A percentile compares a stretch with the other conserved stretches of the same genome.
Evolutionary conservation across 176 grass and related monocot species (phyloP).

Genomic region (Aegilops speltoides): DNA sequence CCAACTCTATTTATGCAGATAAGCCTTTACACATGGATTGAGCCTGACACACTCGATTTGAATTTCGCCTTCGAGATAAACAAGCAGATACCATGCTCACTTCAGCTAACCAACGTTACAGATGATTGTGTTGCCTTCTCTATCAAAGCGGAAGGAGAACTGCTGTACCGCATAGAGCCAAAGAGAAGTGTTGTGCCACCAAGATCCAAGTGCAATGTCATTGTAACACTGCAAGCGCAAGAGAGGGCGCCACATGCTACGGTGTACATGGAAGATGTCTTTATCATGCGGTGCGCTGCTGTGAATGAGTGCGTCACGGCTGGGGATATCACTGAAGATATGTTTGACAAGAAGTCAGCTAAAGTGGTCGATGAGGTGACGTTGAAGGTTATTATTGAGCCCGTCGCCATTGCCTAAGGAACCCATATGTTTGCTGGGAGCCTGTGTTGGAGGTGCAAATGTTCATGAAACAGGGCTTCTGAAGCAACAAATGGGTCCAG

Average conservation of each 20-base stretch:
- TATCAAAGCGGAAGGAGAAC: accelerated
- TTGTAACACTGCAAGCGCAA: neutral
- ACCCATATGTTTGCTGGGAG: no score
- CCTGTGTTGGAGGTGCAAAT: no score
- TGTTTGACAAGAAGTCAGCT: neutral
- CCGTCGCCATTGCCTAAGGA: no score
- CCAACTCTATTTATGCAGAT: neutral
- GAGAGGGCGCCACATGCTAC: neutral
- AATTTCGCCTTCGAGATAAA: neutral
- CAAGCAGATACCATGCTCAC: neutral
- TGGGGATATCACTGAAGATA: no score
- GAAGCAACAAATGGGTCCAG: no score
- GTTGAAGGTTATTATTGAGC: no score
- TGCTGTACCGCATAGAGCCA: neutral
- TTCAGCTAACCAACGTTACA: neutral
- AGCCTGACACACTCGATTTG: neutral
- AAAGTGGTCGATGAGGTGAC: neutral
- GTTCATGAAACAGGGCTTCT: no score
- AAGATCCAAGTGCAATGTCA: neutral
- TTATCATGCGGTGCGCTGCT: neutral
- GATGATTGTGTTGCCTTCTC: neutral
- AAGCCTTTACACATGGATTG: neutral
- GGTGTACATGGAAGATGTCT: neutral
- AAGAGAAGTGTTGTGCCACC: neutral
- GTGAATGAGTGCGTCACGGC: neutral